Conservation (phyloP, 306 rosid species). For the Quercus rubra region DNA sequence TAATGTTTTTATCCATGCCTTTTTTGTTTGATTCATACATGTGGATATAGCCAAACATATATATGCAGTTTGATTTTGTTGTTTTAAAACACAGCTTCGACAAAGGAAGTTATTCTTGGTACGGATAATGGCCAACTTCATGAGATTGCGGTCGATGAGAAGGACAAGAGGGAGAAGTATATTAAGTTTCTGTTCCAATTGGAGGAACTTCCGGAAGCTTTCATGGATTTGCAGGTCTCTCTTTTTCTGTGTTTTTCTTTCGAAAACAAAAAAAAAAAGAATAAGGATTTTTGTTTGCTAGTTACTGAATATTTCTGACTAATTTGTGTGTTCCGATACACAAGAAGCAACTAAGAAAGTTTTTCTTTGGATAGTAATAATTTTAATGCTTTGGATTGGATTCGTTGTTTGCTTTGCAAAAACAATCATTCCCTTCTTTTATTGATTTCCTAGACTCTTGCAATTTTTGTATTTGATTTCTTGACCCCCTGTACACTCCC, state of each 20-base stretch:
- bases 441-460: too few species aligned
- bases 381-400: not conserved
- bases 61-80: not conserved
- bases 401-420: too few species aligned
- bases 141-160: slow-evolving; percentile 91
- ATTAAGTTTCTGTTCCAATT: slow-evolving; percentile 68
- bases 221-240: slow-evolving; percentile 79
- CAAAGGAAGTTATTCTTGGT: slow-evolving; percentile 88
- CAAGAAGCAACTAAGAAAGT: not conserved
- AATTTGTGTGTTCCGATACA: not conserved
- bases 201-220: slow-evolving; percentile 74
- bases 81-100: slow-evolving; percentile 54
- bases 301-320: not conserved
- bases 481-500: too few species aligned
- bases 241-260: slow-evolving; percentile 13
- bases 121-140: slow-evolving; percentile 83
- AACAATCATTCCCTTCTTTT: too few species aligned
- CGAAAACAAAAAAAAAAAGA: too few species aligned
- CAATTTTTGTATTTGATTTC: too few species aligned
- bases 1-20: slow-evolving; percentile 15
- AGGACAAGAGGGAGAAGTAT: slow-evolving; percentile 93
- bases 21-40: slow-evolving; percentile 1
- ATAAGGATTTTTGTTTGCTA: not conserved
- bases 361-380: not conserved
- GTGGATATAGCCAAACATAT: not conserved